Conservation (phyloP, 176 grass and related monocot genomes). For the Phoenix roebelenii region DNA sequence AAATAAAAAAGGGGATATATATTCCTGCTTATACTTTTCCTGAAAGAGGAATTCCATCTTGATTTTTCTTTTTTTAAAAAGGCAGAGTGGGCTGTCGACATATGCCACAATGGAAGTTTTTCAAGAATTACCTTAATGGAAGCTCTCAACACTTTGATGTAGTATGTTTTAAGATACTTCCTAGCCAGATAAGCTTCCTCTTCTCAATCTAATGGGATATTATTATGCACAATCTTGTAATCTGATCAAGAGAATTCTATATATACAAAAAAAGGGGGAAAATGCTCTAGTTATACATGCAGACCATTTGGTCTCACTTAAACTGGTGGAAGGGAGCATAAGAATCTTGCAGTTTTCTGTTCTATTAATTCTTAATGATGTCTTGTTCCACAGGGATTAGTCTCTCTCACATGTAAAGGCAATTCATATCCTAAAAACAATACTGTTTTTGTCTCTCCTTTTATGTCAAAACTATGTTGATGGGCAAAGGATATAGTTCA, state of each 20-base stretch:
- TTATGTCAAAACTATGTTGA: too few relatives aligned
- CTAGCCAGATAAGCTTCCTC: too few relatives aligned
- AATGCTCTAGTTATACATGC: neutral
- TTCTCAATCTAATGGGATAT: too few relatives aligned
- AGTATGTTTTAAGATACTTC: too few relatives aligned
- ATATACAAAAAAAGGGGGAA: too few relatives aligned
- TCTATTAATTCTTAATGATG: neutral
- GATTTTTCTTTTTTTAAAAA: slow-evolving; percentile 20
- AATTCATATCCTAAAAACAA: neutral
- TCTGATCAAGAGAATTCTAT: too few relatives aligned
- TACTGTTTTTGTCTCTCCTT: too few relatives aligned
- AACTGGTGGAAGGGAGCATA: neutral
- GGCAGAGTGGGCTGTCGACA: slow-evolving; percentile 35
- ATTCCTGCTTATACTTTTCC: slow-evolving; percentile 40
- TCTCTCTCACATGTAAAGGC: neutral
- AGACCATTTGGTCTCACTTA: slow-evolving; percentile 3
- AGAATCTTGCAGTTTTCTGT: neutral
- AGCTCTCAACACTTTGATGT: neutral
- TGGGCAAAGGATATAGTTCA: too few relatives aligned
- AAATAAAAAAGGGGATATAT: slow-evolving; percentile 23
- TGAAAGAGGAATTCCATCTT: slow-evolving; percentile 23
- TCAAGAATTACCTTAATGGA: neutral
- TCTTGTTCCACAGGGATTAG: neutral
- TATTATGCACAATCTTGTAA: too few relatives aligned
- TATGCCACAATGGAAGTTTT: slow-evolving; percentile 22